Evolutionary conservation across 1,284 basidiomycete species (phyloP).

Genomic region (Pseudozyma sp.): DNA sequence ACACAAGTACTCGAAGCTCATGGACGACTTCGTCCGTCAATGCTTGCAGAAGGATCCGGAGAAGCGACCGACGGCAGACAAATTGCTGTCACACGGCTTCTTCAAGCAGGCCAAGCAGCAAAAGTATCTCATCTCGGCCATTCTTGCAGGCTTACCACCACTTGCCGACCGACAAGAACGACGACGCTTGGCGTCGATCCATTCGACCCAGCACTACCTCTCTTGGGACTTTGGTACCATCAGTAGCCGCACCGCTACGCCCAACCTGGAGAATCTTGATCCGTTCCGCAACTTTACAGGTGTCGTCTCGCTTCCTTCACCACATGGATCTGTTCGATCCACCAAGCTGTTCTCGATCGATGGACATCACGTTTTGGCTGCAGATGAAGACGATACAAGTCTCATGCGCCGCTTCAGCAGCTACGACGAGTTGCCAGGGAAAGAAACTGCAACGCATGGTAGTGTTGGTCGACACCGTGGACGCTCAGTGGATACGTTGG

Average conservation of each 20-base stretch:
- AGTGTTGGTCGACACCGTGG: conserved; percentile 19
- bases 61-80: conserved; percentile 79
- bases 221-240: conserved; percentile 63
- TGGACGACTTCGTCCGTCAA: conserved; percentile 83
- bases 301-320: conserved; percentile 42
- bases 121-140: conserved; percentile 78
- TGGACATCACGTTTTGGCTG: conserved; percentile 45
- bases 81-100: conserved; percentile 82
- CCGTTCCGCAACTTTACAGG: conserved; percentile 61
- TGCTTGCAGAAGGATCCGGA: conserved; percentile 85
- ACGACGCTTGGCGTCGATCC: conserved; percentile 48
- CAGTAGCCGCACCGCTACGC: conserved; percentile 27
- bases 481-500: conserved; percentile 35
- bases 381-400: conserved; percentile 34
- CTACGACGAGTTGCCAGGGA: conserved; percentile 25
- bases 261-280: conserved; percentile 45
- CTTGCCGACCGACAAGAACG: conserved; percentile 57
- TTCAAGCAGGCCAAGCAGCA: conserved; percentile 82
- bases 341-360: conserved; percentile 48
- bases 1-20: conserved; percentile 82
- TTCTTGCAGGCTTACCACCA: conserved; percentile 72
- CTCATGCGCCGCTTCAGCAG: conserved; percentile 30
- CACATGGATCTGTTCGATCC: conserved; percentile 45
- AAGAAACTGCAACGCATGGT: conserved; percentile 9
- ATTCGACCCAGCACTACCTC: conserved; percentile 43